Evolutionary conservation across 1,284 basidiomycete species (phyloP).

Genomic region (Flammula alnicola): DNA sequence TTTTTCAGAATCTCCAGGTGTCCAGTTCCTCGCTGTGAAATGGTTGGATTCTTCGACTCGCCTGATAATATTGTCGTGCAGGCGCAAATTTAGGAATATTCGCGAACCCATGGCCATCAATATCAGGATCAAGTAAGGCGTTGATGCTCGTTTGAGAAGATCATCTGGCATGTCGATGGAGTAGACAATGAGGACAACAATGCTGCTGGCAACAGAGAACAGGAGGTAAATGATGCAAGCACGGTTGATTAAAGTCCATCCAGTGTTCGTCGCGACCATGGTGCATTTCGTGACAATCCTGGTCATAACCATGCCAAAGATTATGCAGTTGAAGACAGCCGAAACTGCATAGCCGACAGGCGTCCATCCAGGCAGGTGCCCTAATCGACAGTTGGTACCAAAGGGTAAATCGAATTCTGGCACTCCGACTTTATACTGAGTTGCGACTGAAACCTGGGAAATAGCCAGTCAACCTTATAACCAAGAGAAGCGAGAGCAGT

Average conservation of each 20-base stretch:
- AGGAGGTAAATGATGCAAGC: constrained; percentile 26
- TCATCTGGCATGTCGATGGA: constrained; percentile 27
- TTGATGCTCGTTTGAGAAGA: constrained; percentile 33
- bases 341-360: constrained; percentile 31
- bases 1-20: constrained; percentile 8
- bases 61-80: constrained; percentile 19
- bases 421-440: constrained; percentile 25
- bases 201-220: constrained; percentile 26
- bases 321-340: constrained; percentile 32
- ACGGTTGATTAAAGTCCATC: constrained; percentile 24
- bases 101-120: constrained; percentile 38
- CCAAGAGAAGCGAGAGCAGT: too few species aligned
- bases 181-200: constrained; percentile 34
- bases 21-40: constrained; percentile 21
- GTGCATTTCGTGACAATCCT: constrained; percentile 25
- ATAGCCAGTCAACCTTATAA: neutral
- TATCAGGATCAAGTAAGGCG: constrained; percentile 36
- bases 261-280: constrained; percentile 21
- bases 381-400: constrained; percentile 32
- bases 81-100: constrained; percentile 31
- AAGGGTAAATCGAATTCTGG: constrained; percentile 24
- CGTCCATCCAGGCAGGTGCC: constrained; percentile 30
- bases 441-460: constrained; percentile 29
- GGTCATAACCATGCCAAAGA: constrained; percentile 31
- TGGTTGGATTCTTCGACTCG: constrained; percentile 22